Percentiles rank a stretch among this genome's conserved stretches.
phyloP scores from a whole-genome alignment of 2,329 filamentous ascomycete genomes.

The Aspergillus proliferans region DNA sequence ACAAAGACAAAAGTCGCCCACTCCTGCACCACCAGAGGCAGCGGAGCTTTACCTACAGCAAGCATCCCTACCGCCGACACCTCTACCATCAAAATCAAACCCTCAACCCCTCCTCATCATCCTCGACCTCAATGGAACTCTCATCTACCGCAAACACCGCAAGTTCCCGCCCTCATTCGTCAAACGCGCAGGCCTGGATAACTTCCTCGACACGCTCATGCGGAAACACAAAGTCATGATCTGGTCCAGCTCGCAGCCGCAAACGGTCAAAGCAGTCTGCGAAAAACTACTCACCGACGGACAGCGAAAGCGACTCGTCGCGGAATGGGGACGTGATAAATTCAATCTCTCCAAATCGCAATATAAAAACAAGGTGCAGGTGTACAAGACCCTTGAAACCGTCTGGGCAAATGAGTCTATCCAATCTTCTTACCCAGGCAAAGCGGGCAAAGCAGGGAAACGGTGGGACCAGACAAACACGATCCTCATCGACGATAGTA shows the following conservation, averaged over 20 bases:
- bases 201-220: slow-evolving; percentile 70
- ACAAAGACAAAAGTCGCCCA: slow-evolving; percentile 3
- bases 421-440: slow-evolving; percentile 37
- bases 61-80: slow-evolving; percentile 41
- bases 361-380: slow-evolving; percentile 67
- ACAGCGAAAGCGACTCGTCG: slow-evolving; percentile 54
- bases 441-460: slow-evolving; percentile 31
- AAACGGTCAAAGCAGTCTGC: slow-evolving; percentile 61
- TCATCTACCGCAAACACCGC: slow-evolving; percentile 64
- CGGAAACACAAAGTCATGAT: slow-evolving; percentile 72
- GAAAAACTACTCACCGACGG: slow-evolving; percentile 53
- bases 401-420: slow-evolving; percentile 58
- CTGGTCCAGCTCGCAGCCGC: slow-evolving; percentile 77
- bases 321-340: slow-evolving; percentile 70
- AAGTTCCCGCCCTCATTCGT: slow-evolving; percentile 50
- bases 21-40: slow-evolving; percentile 48
- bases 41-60: slow-evolving; percentile 55
- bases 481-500: slow-evolving; percentile 78
- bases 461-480: slow-evolving; percentile 80
- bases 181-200: slow-evolving; percentile 59
- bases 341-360: slow-evolving; percentile 61
- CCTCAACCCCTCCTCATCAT: slow-evolving; percentile 69
- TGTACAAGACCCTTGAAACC: slow-evolving; percentile 75
- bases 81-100: slow-evolving; percentile 23
- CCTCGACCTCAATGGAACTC: slow-evolving; percentile 88